Percentiles rank a stretch among this genome's conserved stretches.
Conservation (phyloP, 495 filamentous ascomycete genomes). For the Chaetomidium leptoderma region DNA sequence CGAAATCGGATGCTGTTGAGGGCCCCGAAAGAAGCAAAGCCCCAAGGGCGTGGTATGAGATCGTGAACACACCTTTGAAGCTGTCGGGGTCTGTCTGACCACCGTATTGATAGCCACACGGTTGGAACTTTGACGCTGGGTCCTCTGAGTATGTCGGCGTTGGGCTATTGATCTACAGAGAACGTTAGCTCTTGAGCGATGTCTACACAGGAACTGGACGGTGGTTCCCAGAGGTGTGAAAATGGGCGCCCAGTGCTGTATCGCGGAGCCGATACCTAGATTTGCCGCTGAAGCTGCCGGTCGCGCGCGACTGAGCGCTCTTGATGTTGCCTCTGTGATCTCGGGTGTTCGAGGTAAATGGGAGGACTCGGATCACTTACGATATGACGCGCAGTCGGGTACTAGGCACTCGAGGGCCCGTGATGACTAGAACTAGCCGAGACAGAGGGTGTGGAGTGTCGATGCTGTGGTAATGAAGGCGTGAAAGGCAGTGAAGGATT, state of each 20-base stretch:
- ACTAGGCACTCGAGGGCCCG: too few species aligned
- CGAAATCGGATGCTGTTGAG: too few species aligned
- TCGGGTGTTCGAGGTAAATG: neutral
- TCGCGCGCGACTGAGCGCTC: neutral
- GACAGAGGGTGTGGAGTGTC: too few species aligned
- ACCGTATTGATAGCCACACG: too few species aligned
- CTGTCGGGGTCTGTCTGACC: too few species aligned
- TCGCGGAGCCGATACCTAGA: neutral
- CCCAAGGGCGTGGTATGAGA: too few species aligned
- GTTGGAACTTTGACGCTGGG: neutral
- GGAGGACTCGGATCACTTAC: neutral
- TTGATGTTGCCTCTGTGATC: neutral
- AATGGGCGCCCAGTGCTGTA: neutral
- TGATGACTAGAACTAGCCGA: too few species aligned
- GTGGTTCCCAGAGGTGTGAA: too few species aligned
- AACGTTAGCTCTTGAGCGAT: neutral
- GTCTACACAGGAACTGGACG: too few species aligned
- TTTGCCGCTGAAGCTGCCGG: neutral
- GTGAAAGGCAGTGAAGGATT: neutral
- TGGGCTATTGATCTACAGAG: neutral
- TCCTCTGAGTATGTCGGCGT: neutral
- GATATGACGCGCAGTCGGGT: neutral
- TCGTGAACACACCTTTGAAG: neutral
- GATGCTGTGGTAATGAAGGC: too few species aligned
- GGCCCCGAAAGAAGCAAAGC: too few species aligned